Evolutionary conservation across 495 filamentous ascomycete species (phyloP).

Genomic region (Acidomyces sp.): DNA sequence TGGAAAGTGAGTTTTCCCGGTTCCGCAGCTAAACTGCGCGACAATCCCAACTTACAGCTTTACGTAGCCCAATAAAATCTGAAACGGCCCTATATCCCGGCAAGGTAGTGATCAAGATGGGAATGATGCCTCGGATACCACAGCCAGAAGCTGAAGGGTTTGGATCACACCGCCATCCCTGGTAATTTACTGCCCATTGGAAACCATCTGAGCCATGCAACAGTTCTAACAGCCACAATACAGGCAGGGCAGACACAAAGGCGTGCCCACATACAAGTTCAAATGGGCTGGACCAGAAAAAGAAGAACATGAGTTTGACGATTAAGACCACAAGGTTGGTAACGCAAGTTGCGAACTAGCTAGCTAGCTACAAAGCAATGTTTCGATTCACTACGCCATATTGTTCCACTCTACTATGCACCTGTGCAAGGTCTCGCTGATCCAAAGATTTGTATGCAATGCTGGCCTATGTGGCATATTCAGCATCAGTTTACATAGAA

Average conservation of each 20-base stretch:
- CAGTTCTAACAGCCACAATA: too few relatives aligned
- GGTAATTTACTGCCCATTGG: too few relatives aligned
- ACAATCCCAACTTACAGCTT: slow-evolving; percentile 8
- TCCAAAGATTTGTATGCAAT: too few relatives aligned
- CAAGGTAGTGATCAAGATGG: slow-evolving; percentile 33
- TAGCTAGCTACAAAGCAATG: too few relatives aligned
- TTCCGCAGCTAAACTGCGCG: neutral
- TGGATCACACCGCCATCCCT: slow-evolving; percentile 25
- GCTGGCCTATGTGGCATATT: too few relatives aligned
- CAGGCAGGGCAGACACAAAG: slow-evolving; percentile 20
- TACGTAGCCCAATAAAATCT: slow-evolving; percentile 29
- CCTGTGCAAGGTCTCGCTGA: too few relatives aligned
- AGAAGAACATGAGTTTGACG: slow-evolving; percentile 12
- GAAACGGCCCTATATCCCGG: slow-evolving; percentile 21
- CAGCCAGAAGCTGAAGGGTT: slow-evolving; percentile 31
- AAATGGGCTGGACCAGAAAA: slow-evolving; percentile 15
- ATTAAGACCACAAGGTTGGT: too few relatives aligned
- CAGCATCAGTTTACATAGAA: too few relatives aligned
- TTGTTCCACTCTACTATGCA: too few relatives aligned
- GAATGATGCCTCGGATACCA: slow-evolving; percentile 33
- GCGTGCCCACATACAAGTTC: slow-evolving; percentile 16
- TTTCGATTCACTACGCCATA: too few relatives aligned
- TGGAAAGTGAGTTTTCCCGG: slow-evolving; percentile 27
- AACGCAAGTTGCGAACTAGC: too few relatives aligned
- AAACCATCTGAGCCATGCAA: too few relatives aligned